A percentile compares a stretch with the other conserved stretches of the same genome.
Evolutionary conservation across 495 filamentous ascomycete species (phyloP).

Genomic region (Cenococcum geophilum): DNA sequence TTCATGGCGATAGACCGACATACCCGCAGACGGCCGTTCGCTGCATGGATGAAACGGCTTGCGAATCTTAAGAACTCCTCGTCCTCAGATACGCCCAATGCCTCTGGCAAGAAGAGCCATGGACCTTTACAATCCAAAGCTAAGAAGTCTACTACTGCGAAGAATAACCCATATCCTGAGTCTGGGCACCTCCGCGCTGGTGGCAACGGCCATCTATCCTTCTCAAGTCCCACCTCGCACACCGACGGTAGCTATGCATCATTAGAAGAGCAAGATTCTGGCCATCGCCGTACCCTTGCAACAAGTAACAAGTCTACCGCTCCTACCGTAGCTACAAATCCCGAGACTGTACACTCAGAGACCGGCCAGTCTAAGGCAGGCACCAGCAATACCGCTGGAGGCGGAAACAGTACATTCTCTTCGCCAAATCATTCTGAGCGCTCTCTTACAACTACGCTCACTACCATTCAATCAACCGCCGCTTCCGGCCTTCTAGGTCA

Average conservation of each 20-base stretch:
- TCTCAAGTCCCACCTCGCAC: conserved; percentile 45
- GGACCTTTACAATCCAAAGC: conserved; percentile 43
- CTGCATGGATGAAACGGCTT: conserved; percentile 90
- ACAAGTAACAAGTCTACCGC: conserved; percentile 64
- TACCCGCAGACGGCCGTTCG: conserved; percentile 76
- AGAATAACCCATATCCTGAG: conserved; percentile 80
- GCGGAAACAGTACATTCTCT: conserved; percentile 80
- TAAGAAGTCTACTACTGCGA: conserved; percentile 55
- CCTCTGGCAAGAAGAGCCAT: conserved; percentile 47
- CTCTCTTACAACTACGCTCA: conserved; percentile 89
- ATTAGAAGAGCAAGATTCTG: conserved; percentile 42
- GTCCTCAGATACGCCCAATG: conserved; percentile 47
- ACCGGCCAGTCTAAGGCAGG: conserved; percentile 71
- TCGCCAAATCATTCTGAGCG: conserved; percentile 87
- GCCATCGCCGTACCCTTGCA: conserved; percentile 45
- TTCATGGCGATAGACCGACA: conserved; percentile 50
- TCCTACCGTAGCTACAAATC: conserved; percentile 74
- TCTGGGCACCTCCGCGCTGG: conserved; percentile 50
- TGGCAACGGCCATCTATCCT: conserved; percentile 54
- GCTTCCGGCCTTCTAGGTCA: conserved; percentile 54
- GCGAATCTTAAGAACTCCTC: conserved; percentile 70
- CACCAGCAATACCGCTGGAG: conserved; percentile 61
- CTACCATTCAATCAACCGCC: conserved; percentile 85
- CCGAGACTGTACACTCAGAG: conserved; percentile 66
- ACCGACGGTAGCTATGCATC: conserved; percentile 39